Evolutionary conservation across 2,329 filamentous ascomycete genomes (phyloP), one percentile per base, ranked within the genome.

Genomic region (Trichoderma afroharzianum): DNA sequence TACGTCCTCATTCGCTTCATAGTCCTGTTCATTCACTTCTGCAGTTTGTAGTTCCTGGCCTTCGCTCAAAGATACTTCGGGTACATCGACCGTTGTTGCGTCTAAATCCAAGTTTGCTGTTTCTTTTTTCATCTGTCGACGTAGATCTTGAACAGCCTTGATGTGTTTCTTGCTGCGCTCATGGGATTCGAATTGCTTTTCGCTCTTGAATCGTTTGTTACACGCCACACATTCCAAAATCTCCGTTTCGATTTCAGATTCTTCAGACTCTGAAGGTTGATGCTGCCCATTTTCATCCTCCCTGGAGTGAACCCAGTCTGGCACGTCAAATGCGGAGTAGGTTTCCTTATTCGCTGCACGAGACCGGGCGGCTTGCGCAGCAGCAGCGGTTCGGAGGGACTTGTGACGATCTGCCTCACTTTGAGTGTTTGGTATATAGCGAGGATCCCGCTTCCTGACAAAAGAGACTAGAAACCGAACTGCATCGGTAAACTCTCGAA

Each of bases 91-190:
- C 1, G 32, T 3, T 18, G 18, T 30, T 18, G 30, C 32, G 32
- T 80, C 81, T 53, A 91, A 77, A 55, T 87, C 81, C 9, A 94
- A 80, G 63, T 90, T 85, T 61, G 85, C 84, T 76, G 95, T 92
- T 77, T 99, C 93, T 76, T 91, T 90, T 76, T 87, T 88, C 94
- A 99, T 97, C 79, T 96, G 91, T 77, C 89, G 87, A 76, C 90
- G 90, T 50, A 99, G 82, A 73, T 94, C 88, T 75, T 95, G 91
- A 7, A 98, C 87, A 3, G 94, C 92, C 79, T 97, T 98, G 73
- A 91, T 82, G 77, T 99, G 96, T 82, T 98, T 99, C 81, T 97
- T 99, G 85, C 95, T 98, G 83, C 92, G 94, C 82, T 98, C 95
- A 77, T 99, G 96, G 3, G 92, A 91, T 77, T 97, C 91, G 73